Conservation (phyloP, 108 stramenopile genomes). For the Pseudonitzschia multistriata region DNA sequence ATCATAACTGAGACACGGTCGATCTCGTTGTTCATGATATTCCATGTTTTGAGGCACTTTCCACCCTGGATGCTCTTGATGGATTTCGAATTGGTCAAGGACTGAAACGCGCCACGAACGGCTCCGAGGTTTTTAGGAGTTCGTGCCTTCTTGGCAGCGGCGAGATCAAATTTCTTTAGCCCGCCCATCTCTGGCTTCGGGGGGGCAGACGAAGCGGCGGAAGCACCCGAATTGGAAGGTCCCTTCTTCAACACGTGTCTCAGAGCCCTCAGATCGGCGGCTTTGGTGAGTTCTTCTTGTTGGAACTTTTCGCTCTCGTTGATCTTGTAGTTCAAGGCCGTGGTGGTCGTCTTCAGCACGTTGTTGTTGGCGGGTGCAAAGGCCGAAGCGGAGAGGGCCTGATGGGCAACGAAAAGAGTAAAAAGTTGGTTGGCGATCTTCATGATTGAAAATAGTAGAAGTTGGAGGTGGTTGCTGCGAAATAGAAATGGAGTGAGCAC, state of each 20-base stretch:
- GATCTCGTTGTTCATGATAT: slow-evolving; percentile 3
- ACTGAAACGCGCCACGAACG: slow-evolving; percentile 10
- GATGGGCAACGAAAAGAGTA: slow-evolving; percentile 15
- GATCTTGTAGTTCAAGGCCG: slow-evolving; percentile 6
- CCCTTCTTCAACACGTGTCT: background rate
- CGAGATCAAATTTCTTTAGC: slow-evolving; percentile 2
- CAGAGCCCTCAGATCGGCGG: background rate
- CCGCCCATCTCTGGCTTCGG: background rate
- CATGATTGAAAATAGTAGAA: slow-evolving; percentile 6
- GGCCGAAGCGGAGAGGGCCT: slow-evolving; percentile 8
- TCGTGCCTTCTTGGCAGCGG: slow-evolving; percentile 1
- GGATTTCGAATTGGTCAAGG: background rate
- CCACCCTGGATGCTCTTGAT: slow-evolving; percentile 12
- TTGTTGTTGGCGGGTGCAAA: background rate
- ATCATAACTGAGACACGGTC: slow-evolving; percentile 14
- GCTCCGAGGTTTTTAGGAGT: background rate
- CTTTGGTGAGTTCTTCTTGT: background rate
- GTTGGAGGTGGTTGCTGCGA: background rate
- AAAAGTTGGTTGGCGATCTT: slow-evolving; percentile 10
- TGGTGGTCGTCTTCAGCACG: background rate
- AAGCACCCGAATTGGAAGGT: background rate
- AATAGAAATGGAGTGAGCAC: background rate
- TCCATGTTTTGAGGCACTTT: slow-evolving; percentile 15
- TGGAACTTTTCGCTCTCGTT: slow-evolving; percentile 13
- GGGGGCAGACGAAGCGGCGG: too few species aligned